These are phyloP conservation scores for Eutypella sp. DNA, from an alignment of 2,329 filamentous ascomycete species.

Conservation along the genomic window DNA sequence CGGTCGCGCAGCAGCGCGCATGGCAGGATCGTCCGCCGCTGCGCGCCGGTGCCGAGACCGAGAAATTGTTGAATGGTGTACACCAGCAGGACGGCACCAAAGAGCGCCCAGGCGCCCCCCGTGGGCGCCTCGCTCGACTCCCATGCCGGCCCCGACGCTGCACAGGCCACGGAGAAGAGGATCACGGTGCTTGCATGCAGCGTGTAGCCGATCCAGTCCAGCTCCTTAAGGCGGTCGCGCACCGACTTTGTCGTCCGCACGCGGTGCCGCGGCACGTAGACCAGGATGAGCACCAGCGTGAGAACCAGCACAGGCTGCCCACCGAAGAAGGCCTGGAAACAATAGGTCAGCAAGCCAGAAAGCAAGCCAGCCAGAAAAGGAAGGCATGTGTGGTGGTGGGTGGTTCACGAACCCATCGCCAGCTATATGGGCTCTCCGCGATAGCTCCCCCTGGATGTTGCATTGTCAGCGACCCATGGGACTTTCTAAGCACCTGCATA, in stretches of 20 bases:
- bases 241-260: slow-evolving; percentile 15
- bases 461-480: no score
- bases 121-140: slow-evolving; percentile 40
- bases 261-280: slow-evolving; percentile 37
- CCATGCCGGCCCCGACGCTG: slow-evolving; percentile 46
- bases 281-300: slow-evolving; percentile 28
- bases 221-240: slow-evolving; percentile 13
- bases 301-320: slow-evolving; percentile 11
- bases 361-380: background rate
- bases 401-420: slow-evolving; percentile 31
- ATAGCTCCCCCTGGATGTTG: slow-evolving; percentile 26
- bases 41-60: slow-evolving; percentile 37
- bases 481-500: no score
- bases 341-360: slow-evolving; percentile 12
- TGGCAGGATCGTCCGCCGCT: slow-evolving; percentile 39
- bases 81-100: slow-evolving; percentile 35
- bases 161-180: slow-evolving; percentile 41
- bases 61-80: slow-evolving; percentile 45
- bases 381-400: background rate
- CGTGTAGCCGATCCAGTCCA: slow-evolving; percentile 27
- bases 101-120: slow-evolving; percentile 43
- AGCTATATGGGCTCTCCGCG: slow-evolving; percentile 30
- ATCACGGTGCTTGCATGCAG: slow-evolving; percentile 29
- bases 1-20: slow-evolving; percentile 34
- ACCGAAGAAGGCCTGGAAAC: slow-evolving; percentile 15